Evolutionary conservation across 2,329 filamentous ascomycete genomes (phyloP).

Genomic region (Aspergillus pseudoglaucus): DNA sequence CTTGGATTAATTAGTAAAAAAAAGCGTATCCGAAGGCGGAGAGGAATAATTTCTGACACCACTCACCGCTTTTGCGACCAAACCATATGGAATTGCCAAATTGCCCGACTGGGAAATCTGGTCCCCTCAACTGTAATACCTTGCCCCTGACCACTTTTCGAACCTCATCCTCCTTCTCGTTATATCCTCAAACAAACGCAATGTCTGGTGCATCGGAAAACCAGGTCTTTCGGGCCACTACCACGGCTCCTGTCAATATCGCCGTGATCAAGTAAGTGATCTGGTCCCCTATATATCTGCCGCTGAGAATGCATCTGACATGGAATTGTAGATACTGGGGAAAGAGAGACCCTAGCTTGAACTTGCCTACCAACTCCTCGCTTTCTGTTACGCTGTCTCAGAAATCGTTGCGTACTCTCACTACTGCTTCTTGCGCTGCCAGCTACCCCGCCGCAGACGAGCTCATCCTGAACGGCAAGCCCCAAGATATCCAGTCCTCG

Average conservation of each 20-base stretch:
- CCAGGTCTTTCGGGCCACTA: constrained; percentile 79
- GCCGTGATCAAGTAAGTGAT: constrained; percentile 80
- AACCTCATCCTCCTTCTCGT: background rate
- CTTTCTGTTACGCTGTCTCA: constrained; percentile 95
- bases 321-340: constrained; percentile 69
- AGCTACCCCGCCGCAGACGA: constrained; percentile 60
- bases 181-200: constrained; percentile 5
- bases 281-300: background rate
- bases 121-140: background rate
- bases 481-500: constrained; percentile 72
- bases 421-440: constrained; percentile 83
- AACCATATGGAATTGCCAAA: constrained; percentile 1
- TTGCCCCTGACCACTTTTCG: background rate
- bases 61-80: constrained; percentile 4
- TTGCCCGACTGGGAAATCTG: constrained; percentile 10
- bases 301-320: background rate
- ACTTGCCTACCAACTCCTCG: constrained; percentile 96
- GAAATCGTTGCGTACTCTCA: constrained; percentile 86
- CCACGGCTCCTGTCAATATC: constrained; percentile 95
- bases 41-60: constrained; percentile 3
- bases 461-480: constrained; percentile 75
- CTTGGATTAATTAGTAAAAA: constrained; percentile 8
- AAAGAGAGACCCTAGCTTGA: constrained; percentile 87
- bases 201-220: constrained; percentile 32
- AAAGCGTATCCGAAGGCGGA: background rate